Base-by-base conservation (phyloP, 257 asterid genomes). In the Sherardia arvensis region DNA sequence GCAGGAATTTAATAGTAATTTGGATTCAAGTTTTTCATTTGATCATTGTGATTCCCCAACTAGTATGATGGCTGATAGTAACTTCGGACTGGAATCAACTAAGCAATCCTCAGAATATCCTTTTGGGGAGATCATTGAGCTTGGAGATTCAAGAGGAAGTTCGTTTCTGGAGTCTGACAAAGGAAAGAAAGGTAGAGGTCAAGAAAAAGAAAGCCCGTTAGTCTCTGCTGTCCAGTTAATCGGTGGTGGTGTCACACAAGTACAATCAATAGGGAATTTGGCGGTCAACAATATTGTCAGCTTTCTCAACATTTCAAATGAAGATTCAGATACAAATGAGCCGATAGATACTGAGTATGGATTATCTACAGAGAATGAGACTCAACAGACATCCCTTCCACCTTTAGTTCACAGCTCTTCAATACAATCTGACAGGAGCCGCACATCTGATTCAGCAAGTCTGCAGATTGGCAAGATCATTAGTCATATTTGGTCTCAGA, bases 161-260 rank as follows among this genome's bases (percentile, higher is more conserved):
- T 58, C 74, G 25, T 61, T 61, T 69, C 57, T 64, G 65, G 88
- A 76, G 72, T 66, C 79, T 23, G 78, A 80, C 65, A 79, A 71
- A 65, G 78, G 47, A 63, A 78, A 74, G 80, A 84, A 83, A 83
- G 74, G 60, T 49, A 81, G 71, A 81, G 73, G 76, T 65, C 93
- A 68, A 78, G 73, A 70, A 25, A 87, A 79, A 76, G 99, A 93
- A 65, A 80, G 80, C 70, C 91, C 88, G 18, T 77, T 93, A 71
- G 85, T 86, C 65, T 89, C 97, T 71, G 97, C 99, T 32, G 99
- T 83, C 23, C 99, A 93, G 69, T 73, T 93, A 67, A 74, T 93
- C 36, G 97, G 94, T 22, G 96, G 87, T 75, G 92, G 99, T 53
- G 99, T 93, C 73, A 84, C 91, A 66, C 99, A 93, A 71, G 95